Evolutionary conservation across 257 asterid genomes (phyloP), one percentile per base, ranked within the genome.

Genomic region (Nicotiana knightiana): DNA sequence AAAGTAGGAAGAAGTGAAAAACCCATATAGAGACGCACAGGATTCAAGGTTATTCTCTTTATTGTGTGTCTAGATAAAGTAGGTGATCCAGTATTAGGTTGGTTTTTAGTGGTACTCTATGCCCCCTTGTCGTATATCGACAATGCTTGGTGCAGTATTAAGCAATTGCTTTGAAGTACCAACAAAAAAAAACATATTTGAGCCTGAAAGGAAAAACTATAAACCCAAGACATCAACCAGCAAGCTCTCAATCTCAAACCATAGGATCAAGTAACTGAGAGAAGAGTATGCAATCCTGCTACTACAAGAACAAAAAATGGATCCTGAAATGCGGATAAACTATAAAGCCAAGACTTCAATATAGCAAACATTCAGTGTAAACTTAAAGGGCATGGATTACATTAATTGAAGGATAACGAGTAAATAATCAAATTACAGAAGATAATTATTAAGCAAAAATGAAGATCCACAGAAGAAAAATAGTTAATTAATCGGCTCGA

Each of bases 231-330:
- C n/a, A 70, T 70, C 58, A 11, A 70, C 21, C 58, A 39, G 33
- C 77, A 21, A 70, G 77, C 77, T 70, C 77, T n/a, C 77, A 43
- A 70, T 70, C 58, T n/a, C 57, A 70, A 39, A 70, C 58, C 11
- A n/a, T 43, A 70, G 77, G 35, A 70, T 70, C 58, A 70, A 70
- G n/a, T 39, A 70, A n/a, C 12, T 70, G 77, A 11, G 58, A 70
- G 3, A 18, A 17, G 76, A 70, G 77, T 5, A 21, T 43, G 33
- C 3, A 55, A 43, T 70, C 58, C 46, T 39, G 33, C 77, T 70
- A 9, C 43, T 39, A 39, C 58, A 39, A 39, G 77, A 70, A 39
- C 10, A 70, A n/a, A 58, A 70, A 70, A 39, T 37, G 58, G 58
- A 53, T 53, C 58, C 18, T 53, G 18, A 53, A 53, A 70, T 70